phyloP scores from a whole-genome alignment of 495 filamentous ascomycete species.

The Lichenothelia convexa region DNA sequence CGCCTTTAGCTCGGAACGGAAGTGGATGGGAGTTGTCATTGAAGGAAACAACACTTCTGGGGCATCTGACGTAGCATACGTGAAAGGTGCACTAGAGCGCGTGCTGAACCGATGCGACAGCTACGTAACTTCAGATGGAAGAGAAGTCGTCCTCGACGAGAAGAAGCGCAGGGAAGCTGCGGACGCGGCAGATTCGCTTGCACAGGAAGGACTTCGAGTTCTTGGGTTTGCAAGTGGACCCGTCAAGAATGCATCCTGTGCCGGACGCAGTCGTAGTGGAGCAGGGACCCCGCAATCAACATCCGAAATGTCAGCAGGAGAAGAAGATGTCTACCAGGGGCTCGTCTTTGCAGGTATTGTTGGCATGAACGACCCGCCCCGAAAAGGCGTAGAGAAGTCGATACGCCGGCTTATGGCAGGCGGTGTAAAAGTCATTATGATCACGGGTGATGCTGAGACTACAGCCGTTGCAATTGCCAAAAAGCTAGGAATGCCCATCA shows the following conservation, averaged over 20 bases:
- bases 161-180: conserved; percentile 52
- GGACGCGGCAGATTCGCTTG: conserved; percentile 77
- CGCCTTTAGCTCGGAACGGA: conserved; percentile 90
- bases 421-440: conserved; percentile 94
- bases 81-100: conserved; percentile 87
- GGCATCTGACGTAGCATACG: conserved; percentile 54
- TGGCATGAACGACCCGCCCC: conserved; percentile 92
- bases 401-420: conserved; percentile 85
- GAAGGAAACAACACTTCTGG: conserved; percentile 25
- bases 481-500: conserved; percentile 78
- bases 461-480: conserved; percentile 85
- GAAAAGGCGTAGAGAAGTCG: conserved; percentile 71
- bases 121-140: conserved; percentile 72
- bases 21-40: conserved; percentile 96
- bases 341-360: conserved; percentile 82
- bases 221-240: conserved; percentile 78
- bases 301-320: conserved; percentile 18
- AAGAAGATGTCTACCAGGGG: conserved; percentile 61
- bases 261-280: conserved; percentile 18
- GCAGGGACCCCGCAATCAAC: conserved; percentile 26
- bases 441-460: conserved; percentile 87
- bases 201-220: conserved; percentile 75
- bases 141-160: conserved; percentile 73
- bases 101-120: conserved; percentile 75
- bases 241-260: conserved; percentile 13